Evolutionary conservation across 495 filamentous ascomycete species (phyloP).

Genomic region (Tuber brumale): DNA sequence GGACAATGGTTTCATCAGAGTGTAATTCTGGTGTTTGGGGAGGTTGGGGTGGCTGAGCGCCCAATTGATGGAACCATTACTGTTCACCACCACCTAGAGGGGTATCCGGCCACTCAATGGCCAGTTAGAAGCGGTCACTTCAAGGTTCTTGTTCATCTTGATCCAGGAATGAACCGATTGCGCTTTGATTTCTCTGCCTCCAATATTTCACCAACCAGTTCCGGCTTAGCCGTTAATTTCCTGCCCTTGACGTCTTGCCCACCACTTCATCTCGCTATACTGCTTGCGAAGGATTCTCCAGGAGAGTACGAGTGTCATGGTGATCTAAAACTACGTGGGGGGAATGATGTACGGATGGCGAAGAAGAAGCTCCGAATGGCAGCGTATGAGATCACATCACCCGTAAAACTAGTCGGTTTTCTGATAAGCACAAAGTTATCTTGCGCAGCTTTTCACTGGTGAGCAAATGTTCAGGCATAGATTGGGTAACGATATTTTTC

Average conservation of each 20-base stretch:
- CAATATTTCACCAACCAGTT: constrained; percentile 53
- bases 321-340: constrained; percentile 59
- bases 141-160: constrained; percentile 65
- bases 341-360: constrained; percentile 54
- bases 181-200: constrained; percentile 63
- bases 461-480: constrained; percentile 48
- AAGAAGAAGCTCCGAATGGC: constrained; percentile 50
- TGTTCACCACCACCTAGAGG: constrained; percentile 74
- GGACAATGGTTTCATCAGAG: constrained; percentile 40
- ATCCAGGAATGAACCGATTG: constrained; percentile 64
- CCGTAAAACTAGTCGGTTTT: constrained; percentile 16
- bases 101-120: constrained; percentile 58
- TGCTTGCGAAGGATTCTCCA: constrained; percentile 48
- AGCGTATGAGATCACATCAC: constrained; percentile 40
- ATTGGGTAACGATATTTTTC: constrained; percentile 36
- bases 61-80: constrained; percentile 72
- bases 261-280: constrained; percentile 50
- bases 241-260: constrained; percentile 55
- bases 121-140: constrained; percentile 68
- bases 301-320: constrained; percentile 61
- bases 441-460: constrained; percentile 50
- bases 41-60: constrained; percentile 45
- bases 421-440: constrained; percentile 34
- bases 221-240: constrained; percentile 56
- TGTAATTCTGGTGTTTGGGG: constrained; percentile 34